Evolutionary conservation across 208 protist genomes (phyloP).

Genomic region (Vickermania spadyakhi): DNA sequence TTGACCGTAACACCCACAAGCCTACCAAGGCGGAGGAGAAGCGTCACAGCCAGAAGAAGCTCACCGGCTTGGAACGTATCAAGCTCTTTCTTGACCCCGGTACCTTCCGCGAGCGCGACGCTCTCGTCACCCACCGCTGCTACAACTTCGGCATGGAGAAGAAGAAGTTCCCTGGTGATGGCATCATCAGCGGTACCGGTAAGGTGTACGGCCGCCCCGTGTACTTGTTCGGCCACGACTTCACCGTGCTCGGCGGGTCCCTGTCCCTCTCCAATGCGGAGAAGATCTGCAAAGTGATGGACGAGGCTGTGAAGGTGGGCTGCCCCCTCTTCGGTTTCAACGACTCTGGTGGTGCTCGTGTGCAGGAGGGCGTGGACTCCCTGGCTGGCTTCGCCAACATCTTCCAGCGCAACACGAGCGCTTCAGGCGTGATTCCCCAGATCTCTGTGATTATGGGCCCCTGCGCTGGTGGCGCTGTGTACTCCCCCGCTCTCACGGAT

Average conservation of each 20-base stretch:
- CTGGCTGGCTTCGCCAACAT: constrained; percentile 95
- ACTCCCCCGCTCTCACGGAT: constrained; percentile 95
- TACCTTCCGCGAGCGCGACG: constrained; percentile 91
- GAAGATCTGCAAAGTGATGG: constrained; percentile 97
- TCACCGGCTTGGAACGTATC: constrained; percentile 93
- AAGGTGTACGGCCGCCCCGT: constrained; percentile 91
- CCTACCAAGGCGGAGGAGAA: constrained; percentile 28
- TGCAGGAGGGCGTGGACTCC: constrained; percentile 93
- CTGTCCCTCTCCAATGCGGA: constrained; percentile 89
- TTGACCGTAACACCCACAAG: constrained; percentile 24
- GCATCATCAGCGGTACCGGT: constrained; percentile 90
- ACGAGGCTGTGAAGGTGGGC: constrained; percentile 90
- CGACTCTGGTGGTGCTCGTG: constrained; percentile 95
- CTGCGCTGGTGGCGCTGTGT: constrained; percentile 86
- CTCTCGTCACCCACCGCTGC: constrained; percentile 90
- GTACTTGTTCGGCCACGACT: constrained; percentile 95
- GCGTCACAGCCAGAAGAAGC: constrained; percentile 87
- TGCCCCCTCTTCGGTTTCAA: constrained; percentile 95
- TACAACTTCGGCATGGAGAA: constrained; percentile 92
- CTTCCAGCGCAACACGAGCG: constrained; percentile 91
- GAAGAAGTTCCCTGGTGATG: constrained; percentile 80
- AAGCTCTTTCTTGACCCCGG: constrained; percentile 88
- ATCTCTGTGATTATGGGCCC: constrained; percentile 96
- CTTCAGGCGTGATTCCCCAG: constrained; percentile 94
- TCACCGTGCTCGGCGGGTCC: constrained; percentile 92